phyloP scores from a whole-genome alignment of 169 alveolate species.

The Perkinsus olseni region DNA sequence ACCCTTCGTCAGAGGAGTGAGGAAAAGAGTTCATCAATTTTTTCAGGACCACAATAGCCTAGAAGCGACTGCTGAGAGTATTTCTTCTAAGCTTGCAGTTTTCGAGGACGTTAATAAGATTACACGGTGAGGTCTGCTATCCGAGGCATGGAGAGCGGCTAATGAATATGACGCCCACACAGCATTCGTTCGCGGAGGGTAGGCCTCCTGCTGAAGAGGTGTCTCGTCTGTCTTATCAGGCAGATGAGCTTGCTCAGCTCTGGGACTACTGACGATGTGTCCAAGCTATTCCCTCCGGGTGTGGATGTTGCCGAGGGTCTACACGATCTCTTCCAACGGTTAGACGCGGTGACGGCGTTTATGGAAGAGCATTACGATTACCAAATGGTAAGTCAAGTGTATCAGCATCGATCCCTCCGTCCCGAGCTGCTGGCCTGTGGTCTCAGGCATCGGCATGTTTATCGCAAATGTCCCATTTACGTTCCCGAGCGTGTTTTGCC shows the following conservation, averaged over 20 bases:
- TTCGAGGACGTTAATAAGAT: not conserved
- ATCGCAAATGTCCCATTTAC: not conserved
- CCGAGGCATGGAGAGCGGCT: too few relatives aligned
- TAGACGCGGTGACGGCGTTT: not conserved
- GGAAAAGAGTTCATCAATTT: not conserved
- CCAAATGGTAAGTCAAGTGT: not conserved
- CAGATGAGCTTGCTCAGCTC: not conserved
- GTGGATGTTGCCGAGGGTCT: not conserved
- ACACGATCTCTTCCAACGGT: not conserved
- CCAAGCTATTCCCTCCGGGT: not conserved
- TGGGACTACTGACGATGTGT: not conserved
- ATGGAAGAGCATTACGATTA: not conserved
- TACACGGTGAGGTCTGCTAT: not conserved
- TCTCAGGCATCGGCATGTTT: not conserved
- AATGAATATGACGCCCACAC: too few relatives aligned
- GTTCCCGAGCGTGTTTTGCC: not conserved
- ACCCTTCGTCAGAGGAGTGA: too few relatives aligned
- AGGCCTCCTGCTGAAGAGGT: too few relatives aligned
- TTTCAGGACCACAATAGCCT: not conserved
- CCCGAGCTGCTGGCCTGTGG: too few relatives aligned
- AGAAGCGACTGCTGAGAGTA: not conserved
- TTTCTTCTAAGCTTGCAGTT: not conserved
- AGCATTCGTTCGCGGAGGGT: too few relatives aligned
- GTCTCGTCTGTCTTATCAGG: not conserved
- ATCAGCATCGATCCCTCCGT: too few relatives aligned